Evolutionary conservation across 2,329 filamentous ascomycete genomes (phyloP), one percentile per base, ranked within the genome.

Genomic region (Clarireedia monteithiana): DNA sequence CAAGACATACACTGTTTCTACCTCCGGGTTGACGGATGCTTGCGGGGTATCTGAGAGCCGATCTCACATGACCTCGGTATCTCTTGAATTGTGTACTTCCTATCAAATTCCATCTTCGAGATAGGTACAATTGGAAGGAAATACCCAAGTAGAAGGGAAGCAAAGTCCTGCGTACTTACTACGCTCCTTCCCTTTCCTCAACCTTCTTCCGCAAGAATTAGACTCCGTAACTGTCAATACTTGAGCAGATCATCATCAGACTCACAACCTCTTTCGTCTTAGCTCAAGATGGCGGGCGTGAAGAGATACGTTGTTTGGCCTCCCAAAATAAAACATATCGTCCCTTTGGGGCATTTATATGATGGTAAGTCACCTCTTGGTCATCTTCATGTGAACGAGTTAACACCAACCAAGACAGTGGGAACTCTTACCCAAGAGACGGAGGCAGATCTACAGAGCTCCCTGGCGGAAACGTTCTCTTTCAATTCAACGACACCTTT

Each of bases 401-500:
- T 60, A 44, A 61, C 38, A 47, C 10, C 12, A 20, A 4, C 5
- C 12, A 24, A 62, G 61, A 20, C 26, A 58, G 53, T 15, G 59
- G 58, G 10, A 60, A 62, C 6, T 48, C 34, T 1, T 59, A 59
- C 27, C 58, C 61, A 2, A 60, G 62, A 26, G 58, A 60, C 44
- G 60, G 61, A 44, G 62, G 62, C 15, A 50, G 59, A 17, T 63
- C 62, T 5, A 50, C 57, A 20, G 39, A 48, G 7, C 24, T 63
- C 6, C 42, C 44, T 20, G 57, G 59, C 44, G 58, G 56, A 39
- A 23, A 45, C 10, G 36, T 60, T 12, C 26, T 63, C n/a, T 55
- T 57, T 7, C 62, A 64, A 58, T 63, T 63, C 26, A 62, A 60
- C 17, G 62, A 64, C 30, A 64, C 61, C 3, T 64, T 64, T 42